Evolutionary conservation across 768 basidiomycete genomes (phyloP).

Genomic region (Kwoniella dejecticola): DNA sequence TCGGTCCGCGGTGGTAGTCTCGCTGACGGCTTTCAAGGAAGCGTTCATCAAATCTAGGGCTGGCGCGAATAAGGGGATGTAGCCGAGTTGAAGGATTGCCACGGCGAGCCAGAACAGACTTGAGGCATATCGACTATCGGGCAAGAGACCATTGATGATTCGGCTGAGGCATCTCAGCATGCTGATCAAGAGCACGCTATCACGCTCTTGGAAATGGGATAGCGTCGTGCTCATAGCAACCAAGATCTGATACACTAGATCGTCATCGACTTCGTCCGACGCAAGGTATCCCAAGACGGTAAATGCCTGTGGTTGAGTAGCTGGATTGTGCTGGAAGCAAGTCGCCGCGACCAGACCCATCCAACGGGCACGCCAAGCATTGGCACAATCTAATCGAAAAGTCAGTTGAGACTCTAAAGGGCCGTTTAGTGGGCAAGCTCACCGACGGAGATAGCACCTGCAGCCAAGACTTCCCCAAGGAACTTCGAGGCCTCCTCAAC

Average conservation of each 20-base stretch:
- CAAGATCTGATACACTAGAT: slow-evolving; percentile 88
- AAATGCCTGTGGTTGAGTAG: slow-evolving; percentile 85
- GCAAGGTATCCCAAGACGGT: slow-evolving; percentile 80
- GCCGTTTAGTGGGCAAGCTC: too few species aligned
- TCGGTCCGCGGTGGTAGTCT: slow-evolving; percentile 43
- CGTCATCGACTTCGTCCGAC: slow-evolving; percentile 82
- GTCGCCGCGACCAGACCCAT: slow-evolving; percentile 84
- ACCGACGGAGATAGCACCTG: slow-evolving; percentile 73
- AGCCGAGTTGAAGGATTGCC: slow-evolving; percentile 75
- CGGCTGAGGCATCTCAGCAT: slow-evolving; percentile 85
- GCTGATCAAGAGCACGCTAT: slow-evolving; percentile 73
- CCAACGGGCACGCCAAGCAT: slow-evolving; percentile 91
- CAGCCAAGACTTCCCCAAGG: slow-evolving; percentile 66
- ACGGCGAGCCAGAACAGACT: slow-evolving; percentile 84
- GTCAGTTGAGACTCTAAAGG: too few species aligned
- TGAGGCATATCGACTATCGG: slow-evolving; percentile 70
- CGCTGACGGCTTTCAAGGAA: slow-evolving; percentile 67
- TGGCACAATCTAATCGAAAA: slow-evolving; percentile 58
- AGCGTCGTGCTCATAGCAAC: slow-evolving; percentile 79
- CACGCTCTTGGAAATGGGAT: slow-evolving; percentile 65
- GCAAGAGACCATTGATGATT: slow-evolving; percentile 70
- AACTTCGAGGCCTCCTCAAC: slow-evolving; percentile 69
- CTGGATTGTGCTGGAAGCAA: slow-evolving; percentile 84
- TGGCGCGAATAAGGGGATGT: slow-evolving; percentile 67
- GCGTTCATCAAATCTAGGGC: slow-evolving; percentile 68